Base-by-base conservation (phyloP, 1,139 yeast genomes). In the Blastobotrys raffinosifermentans region DNA sequence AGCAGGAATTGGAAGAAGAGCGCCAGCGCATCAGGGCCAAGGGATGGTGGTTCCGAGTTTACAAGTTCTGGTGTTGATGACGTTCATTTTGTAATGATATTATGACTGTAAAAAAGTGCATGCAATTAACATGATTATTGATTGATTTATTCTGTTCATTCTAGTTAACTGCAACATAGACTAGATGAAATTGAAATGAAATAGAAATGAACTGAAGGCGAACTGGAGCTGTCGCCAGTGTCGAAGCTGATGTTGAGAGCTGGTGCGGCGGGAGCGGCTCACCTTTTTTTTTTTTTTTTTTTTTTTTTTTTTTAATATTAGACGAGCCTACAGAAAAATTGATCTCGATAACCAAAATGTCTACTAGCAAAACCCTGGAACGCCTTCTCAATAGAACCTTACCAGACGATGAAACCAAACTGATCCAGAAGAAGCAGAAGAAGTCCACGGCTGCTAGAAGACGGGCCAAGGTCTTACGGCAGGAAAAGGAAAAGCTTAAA, bases 1-100 rank as follows among this genome's bases (percentile, higher is more conserved):
- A 60, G 51, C 73, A 66, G 48, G 80, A 73, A 53, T 64, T 69
- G 38, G 66, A 60, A 29, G 75, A 69, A 53, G 73, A 72, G 48
- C 58, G 54, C 39, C 72, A 64, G 29, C 50, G 50, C 35, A 43
- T 66, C 46, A 57, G 54, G 19, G 52, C 54, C 51, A 54, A 48
- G 49, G 60, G 45, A 54, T 62, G 40, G 60, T 68, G 19, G 45
- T 64, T 49, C 58, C 67, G 69, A 43, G 35, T 54, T n/a, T 61
- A 53, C 47, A 51, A 57, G 39, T 68, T 70, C 60, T 70, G 75
- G 73, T 74, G 79, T 53, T 74, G 51, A 54, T n/a, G 17, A 14
- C n/a, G 18, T n/a, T 3, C 10, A 9, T 10, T 11, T 11, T n/a
- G 29, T 26, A 26, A 13, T 11, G 13, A 13, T 26, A 13, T 11